Conservation (phyloP, 306 rosid genomes). For the Myrica gale region DNA sequence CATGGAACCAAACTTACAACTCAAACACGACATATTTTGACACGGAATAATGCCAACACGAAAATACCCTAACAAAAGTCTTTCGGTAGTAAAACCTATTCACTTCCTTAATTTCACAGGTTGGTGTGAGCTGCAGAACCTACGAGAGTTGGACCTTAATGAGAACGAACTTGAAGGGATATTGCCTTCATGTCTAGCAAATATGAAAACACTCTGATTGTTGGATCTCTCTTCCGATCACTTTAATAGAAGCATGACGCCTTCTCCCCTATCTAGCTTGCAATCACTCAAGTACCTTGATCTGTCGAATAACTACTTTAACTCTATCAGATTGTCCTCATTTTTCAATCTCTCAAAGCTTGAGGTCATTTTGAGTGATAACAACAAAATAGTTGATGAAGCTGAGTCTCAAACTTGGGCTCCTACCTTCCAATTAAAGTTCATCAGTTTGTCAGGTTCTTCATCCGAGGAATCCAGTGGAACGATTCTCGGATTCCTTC, state of each 20-base stretch:
- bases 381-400: not conserved
- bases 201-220: not conserved
- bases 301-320: not conserved
- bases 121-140: too few species aligned
- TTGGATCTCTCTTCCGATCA: not conserved
- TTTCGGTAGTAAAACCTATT: too few species aligned
- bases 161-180: too few species aligned
- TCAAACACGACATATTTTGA: too few species aligned
- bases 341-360: not conserved
- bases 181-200: not conserved
- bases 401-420: not conserved
- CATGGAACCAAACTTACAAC: too few species aligned
- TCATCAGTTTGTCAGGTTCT: not conserved
- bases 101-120: too few species aligned
- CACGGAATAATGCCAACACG: too few species aligned
- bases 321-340: not conserved
- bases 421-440: not conserved
- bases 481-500: not conserved
- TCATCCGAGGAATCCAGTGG: not conserved
- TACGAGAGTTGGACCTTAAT: too few species aligned
- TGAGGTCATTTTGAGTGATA: not conserved
- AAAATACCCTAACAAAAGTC: too few species aligned
- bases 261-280: not conserved
- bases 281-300: not conserved
- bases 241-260: not conserved